phyloP scores from a whole-genome alignment of 2,329 filamentous ascomycete species.

The Trichoderma citrinoviride region DNA sequence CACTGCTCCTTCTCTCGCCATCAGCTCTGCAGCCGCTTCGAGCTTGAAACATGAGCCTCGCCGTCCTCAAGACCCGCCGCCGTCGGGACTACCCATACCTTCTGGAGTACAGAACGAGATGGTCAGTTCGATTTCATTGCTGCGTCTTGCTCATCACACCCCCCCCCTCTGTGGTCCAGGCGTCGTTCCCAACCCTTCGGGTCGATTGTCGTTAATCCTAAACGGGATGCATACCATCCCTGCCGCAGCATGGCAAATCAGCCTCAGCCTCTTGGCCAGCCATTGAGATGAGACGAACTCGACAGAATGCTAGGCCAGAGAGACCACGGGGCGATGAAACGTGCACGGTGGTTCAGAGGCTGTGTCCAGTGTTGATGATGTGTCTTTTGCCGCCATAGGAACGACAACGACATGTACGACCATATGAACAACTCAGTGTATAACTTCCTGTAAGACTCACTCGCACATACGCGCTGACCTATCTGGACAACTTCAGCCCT shows the following conservation, averaged over 20 bases:
- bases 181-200: not conserved
- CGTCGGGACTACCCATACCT: conserved; percentile 74
- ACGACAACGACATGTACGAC: conserved; percentile 91
- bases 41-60: conserved; percentile 20
- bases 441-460: conserved; percentile 61
- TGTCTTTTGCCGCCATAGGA: conserved; percentile 51
- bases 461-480: not conserved
- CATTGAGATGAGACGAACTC: not conserved
- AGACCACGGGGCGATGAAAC: not conserved
- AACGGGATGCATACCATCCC: not conserved
- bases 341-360: not conserved
- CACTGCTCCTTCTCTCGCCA: not conserved
- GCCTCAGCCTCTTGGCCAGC: not conserved
- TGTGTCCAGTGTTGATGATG: conserved; percentile 2
- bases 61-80: conserved; percentile 56
- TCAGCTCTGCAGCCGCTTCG: conserved; percentile 9
- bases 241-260: not conserved
- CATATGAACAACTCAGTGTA: conserved; percentile 93
- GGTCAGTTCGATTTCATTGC: conserved; percentile 49
- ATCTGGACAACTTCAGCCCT: not conserved
- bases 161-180: not conserved
- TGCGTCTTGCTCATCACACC: not conserved
- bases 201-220: not conserved
- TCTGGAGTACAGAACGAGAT: conserved; percentile 82
- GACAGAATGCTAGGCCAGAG: not conserved